phyloP scores from a whole-genome alignment of 2,329 filamentous ascomycete genomes.

The Parastagonospora avenae region DNA sequence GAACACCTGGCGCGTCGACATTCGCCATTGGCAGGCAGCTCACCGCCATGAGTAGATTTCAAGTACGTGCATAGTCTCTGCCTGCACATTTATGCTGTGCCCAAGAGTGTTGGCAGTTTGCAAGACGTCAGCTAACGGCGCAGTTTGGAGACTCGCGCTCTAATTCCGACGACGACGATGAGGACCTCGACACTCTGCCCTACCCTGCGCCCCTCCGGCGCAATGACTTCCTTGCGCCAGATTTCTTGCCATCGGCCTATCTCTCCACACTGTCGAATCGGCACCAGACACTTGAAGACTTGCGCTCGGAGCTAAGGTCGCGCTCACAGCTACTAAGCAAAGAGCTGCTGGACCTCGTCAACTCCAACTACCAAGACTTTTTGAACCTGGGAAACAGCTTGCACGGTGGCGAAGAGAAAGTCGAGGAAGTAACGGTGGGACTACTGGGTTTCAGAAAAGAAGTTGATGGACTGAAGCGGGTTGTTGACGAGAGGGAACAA shows the following conservation, averaged over 20 bases:
- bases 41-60: conserved; percentile 55
- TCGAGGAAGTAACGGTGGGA: conserved; percentile 87
- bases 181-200: conserved; percentile 71
- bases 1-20: conserved; percentile 13
- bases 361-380: conserved; percentile 92
- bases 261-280: conserved; percentile 82
- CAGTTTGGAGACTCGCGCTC: conserved; percentile 23
- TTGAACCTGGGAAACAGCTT: conserved; percentile 80
- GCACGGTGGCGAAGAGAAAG: conserved; percentile 84
- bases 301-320: conserved; percentile 83
- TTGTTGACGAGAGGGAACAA: conserved; percentile 66
- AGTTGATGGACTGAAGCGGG: conserved; percentile 72
- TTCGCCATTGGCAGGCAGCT: conserved; percentile 2
- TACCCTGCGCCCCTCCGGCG: conserved; percentile 87
- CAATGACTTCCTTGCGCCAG: conserved; percentile 73
- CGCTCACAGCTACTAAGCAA: conserved; percentile 78
- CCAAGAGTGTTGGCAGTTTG: background rate
- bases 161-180: conserved; percentile 54
- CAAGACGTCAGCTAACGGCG: no score
- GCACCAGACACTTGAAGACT: conserved; percentile 94
- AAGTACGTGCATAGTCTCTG: conserved; percentile 41
- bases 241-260: conserved; percentile 82
- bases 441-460: conserved; percentile 84
- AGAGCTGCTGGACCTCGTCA: conserved; percentile 92
- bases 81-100: background rate